These are phyloP conservation scores for Lycium ferocissimum DNA, from an alignment of 257 asterid species.

Conservation along the genomic window DNA sequence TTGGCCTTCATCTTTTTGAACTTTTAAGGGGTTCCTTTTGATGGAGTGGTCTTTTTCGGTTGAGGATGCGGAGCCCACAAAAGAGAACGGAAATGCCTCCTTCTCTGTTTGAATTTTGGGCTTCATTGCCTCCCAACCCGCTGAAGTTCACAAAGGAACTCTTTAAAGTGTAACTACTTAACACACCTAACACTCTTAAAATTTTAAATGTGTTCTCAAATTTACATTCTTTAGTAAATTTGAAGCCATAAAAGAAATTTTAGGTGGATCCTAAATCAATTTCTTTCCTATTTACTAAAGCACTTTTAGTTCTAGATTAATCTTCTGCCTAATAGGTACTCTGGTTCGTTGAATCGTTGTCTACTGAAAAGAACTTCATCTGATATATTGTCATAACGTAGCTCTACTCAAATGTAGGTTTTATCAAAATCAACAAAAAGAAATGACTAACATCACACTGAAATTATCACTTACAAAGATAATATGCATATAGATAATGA, in stretches of 20 bases:
- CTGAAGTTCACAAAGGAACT: background rate
- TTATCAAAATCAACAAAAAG: too few relatives aligned
- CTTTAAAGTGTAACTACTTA: too few relatives aligned
- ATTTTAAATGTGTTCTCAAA: background rate
- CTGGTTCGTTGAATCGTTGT: too few relatives aligned
- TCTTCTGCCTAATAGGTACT: too few relatives aligned
- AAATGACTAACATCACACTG: too few relatives aligned
- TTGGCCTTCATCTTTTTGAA: slow-evolving; percentile 5
- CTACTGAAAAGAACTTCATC: too few relatives aligned
- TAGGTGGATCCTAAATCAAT: background rate
- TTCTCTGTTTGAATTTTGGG: slow-evolving; percentile 17
- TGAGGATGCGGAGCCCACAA: slow-evolving; percentile 27
- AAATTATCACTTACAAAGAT: too few relatives aligned
- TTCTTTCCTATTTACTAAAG: background rate
- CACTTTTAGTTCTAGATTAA: too few relatives aligned
- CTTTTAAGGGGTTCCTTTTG: background rate
- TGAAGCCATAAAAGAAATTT: background rate
- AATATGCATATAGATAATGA: too few relatives aligned
- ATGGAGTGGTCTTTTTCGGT: background rate
- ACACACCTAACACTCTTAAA: too few relatives aligned
- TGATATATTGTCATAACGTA: too few relatives aligned
- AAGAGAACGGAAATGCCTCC: background rate
- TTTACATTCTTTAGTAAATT: background rate
- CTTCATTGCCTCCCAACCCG: background rate
- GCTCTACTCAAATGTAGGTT: too few relatives aligned